phyloP scores from a whole-genome alignment of 2,329 filamentous ascomycete species.

The Albophoma yamanashiensis region DNA sequence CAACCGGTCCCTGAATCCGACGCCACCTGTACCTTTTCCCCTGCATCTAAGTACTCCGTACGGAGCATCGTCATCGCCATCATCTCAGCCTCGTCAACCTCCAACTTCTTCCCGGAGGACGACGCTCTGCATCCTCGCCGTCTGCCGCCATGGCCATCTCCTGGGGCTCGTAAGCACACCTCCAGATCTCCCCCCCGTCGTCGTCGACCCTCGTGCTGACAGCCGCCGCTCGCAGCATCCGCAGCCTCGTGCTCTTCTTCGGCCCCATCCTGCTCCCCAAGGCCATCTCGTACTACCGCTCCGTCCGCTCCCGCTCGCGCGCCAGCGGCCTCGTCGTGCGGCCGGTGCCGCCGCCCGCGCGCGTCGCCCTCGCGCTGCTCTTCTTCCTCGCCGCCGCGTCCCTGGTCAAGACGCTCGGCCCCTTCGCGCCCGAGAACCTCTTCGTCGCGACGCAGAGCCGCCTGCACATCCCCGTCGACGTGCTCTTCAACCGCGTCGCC shows the following conservation, averaged over 20 bases:
- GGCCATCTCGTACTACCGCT: constrained; percentile 53
- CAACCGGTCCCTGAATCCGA: background rate
- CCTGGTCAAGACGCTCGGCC: constrained; percentile 52
- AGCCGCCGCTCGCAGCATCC: constrained; percentile 28
- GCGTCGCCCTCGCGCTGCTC: constrained; percentile 51
- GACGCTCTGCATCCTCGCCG: background rate
- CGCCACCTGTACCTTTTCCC: background rate
- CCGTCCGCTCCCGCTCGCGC: constrained; percentile 30
- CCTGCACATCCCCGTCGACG: constrained; percentile 73
- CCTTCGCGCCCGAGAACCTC: constrained; percentile 67
- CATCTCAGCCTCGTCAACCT: background rate
- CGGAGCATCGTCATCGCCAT: background rate
- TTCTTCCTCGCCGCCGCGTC: constrained; percentile 33
- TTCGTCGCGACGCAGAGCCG: constrained; percentile 70
- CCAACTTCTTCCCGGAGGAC: background rate
- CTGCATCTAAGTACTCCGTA: too few species aligned
- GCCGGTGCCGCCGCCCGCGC: constrained; percentile 40
- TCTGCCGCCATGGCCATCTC: constrained; percentile 1
- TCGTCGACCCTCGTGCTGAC: background rate
- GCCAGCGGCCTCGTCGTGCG: constrained; percentile 38
- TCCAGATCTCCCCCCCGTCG: background rate
- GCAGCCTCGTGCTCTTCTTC: constrained; percentile 49
- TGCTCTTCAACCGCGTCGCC: constrained; percentile 69
- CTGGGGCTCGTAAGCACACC: constrained; percentile 7
- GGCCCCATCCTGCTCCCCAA: constrained; percentile 63